A percentile compares a stretch with the other conserved stretches of the same genome.
Evolutionary conservation across 169 alveolate genomes (phyloP).

Genomic region (Eimeria praecox): DNA sequence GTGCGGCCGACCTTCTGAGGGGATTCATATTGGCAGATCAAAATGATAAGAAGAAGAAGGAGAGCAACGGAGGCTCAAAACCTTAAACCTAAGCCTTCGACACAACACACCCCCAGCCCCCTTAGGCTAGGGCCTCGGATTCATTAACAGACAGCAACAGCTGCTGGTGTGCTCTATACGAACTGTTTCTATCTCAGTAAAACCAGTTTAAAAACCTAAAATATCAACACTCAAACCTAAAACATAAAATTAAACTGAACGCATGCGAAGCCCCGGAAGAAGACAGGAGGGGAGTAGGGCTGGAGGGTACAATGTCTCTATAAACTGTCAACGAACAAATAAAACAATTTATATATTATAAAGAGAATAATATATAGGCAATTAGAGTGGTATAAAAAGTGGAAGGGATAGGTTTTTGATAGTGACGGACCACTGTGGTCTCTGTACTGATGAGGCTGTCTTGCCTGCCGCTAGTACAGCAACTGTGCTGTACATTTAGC

Average conservation of each 20-base stretch:
- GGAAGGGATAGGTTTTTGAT: background rate
- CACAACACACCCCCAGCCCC: background rate
- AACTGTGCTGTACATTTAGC: background rate
- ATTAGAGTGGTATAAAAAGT: too few relatives aligned
- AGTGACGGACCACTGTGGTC: background rate
- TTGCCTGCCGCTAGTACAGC: background rate
- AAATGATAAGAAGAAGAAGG: background rate
- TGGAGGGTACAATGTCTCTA: background rate
- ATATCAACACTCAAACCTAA: background rate
- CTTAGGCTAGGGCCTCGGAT: background rate
- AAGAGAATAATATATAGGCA: background rate
- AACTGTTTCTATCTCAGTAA: background rate
- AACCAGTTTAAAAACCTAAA: background rate
- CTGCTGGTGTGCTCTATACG: background rate
- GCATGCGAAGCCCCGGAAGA: constrained; percentile 50
- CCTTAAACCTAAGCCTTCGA: background rate
- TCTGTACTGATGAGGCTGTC: background rate
- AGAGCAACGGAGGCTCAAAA: background rate
- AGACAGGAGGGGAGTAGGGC: constrained; percentile 12
- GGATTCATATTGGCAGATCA: background rate
- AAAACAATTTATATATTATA: background rate
- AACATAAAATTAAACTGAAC: background rate
- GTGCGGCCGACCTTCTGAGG: constrained; percentile 11
- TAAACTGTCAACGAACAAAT: background rate
- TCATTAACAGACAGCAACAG: background rate